Conservation (phyloP, 176 grass and related monocot species). For the Luzula sylvatica region DNA sequence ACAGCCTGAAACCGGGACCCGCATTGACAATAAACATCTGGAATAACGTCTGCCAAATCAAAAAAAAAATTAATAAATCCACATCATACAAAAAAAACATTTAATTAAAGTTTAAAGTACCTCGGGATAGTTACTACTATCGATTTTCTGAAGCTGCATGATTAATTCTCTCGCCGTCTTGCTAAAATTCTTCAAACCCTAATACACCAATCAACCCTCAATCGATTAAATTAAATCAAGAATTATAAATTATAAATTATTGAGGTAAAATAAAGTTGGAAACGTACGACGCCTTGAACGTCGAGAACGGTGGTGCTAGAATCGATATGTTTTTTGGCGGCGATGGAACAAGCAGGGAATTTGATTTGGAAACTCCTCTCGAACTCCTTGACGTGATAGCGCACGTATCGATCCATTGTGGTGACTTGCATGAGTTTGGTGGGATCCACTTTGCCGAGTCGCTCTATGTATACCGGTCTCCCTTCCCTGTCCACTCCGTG, state of each 20-base stretch:
- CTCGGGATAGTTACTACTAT: constrained; percentile 95
- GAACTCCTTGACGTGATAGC: constrained; percentile 87
- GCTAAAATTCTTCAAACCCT: constrained; percentile 98
- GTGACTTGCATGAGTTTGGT: constrained; percentile 87
- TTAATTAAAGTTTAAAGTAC: constrained; percentile 23
- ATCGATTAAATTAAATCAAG: not conserved
- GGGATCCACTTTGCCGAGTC: constrained; percentile 89
- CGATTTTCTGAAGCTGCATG: constrained; percentile 75
- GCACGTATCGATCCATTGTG: constrained; percentile 86
- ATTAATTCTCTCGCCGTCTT: constrained; percentile 93
- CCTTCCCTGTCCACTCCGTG: constrained; percentile 92
- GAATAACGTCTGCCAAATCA: constrained; percentile 56
- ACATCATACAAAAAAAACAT: not conserved
- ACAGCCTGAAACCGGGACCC: constrained; percentile 70
- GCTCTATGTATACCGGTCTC: constrained; percentile 93
- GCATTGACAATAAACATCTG: constrained; percentile 99
- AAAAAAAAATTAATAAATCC: constrained; percentile 2
- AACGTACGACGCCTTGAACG: constrained; percentile 89
- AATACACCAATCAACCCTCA: not conserved
- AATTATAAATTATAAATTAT: too few species aligned
- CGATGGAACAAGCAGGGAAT: constrained; percentile 88
- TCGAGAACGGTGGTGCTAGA: constrained; percentile 89
- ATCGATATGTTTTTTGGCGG: constrained; percentile 87
- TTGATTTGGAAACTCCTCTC: constrained; percentile 88
- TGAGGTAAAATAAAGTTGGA: too few species aligned